Conservation (phyloP, 2,329 filamentous ascomycete genomes). For the Colletotrichum sp. region DNA sequence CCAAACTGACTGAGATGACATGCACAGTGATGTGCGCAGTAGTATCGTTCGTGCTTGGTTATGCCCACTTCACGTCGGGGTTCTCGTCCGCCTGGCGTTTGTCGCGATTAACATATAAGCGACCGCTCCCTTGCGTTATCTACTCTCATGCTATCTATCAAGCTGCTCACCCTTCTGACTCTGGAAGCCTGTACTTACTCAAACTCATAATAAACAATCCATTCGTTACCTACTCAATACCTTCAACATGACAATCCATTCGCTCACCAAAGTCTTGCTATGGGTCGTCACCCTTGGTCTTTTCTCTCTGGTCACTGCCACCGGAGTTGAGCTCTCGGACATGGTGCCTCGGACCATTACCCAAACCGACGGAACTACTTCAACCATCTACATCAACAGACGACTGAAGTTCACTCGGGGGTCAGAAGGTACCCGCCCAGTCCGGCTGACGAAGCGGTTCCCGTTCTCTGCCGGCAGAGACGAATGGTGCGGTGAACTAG, state of each 20-base stretch:
- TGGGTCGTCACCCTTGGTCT: background rate
- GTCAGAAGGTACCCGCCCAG: background rate
- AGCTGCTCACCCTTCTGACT: background rate
- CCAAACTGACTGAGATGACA: background rate
- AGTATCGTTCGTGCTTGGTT: background rate
- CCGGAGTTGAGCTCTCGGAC: background rate
- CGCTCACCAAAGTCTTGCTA: background rate
- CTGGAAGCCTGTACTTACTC: background rate
- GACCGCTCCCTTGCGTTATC: background rate
- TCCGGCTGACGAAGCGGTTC: background rate
- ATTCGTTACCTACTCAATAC: background rate
- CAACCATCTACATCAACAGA: background rate
- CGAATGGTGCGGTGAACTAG: slow-evolving; percentile 21
- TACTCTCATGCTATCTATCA: background rate
- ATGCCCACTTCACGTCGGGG: background rate
- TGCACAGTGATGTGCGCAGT: background rate
- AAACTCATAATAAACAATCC: background rate
- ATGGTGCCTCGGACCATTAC: background rate
- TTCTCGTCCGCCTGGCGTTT: background rate
- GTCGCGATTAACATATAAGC: background rate
- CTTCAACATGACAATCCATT: background rate
- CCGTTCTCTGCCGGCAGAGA: slow-evolving; percentile 13
- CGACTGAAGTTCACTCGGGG: background rate
- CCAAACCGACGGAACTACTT: background rate
- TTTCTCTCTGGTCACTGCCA: background rate